Evolutionary conservation across 495 filamentous ascomycete genomes (phyloP).

Genomic region (Daldinia loculata): DNA sequence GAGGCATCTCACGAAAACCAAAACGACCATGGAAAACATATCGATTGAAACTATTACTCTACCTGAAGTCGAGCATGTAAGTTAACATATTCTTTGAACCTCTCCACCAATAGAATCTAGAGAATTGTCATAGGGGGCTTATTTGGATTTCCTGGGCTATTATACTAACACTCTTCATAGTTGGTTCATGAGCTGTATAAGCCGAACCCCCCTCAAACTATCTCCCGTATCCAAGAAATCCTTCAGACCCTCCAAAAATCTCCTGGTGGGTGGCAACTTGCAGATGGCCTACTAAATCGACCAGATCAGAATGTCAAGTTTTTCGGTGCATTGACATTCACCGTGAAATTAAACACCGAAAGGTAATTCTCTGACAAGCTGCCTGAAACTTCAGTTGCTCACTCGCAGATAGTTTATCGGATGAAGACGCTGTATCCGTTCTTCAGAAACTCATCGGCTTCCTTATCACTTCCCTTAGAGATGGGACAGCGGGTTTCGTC

Average conservation of each 20-base stretch:
- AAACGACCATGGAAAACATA: constrained; percentile 40
- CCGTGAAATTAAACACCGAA: constrained; percentile 88
- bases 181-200: constrained; percentile 74
- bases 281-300: constrained; percentile 72
- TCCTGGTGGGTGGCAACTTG: constrained; percentile 84
- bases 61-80: constrained; percentile 43
- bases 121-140: background rate
- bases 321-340: constrained; percentile 93
- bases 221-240: constrained; percentile 76
- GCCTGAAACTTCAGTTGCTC: constrained; percentile 49
- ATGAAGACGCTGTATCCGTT: constrained; percentile 67
- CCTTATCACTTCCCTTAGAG: constrained; percentile 66
- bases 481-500: constrained; percentile 70
- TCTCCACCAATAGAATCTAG: background rate
- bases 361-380: constrained; percentile 60
- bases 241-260: constrained; percentile 80
- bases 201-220: constrained; percentile 67
- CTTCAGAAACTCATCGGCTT: constrained; percentile 76
- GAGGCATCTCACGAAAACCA: constrained; percentile 21
- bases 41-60: constrained; percentile 36
- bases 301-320: constrained; percentile 79
- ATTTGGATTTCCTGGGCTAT: background rate
- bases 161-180: constrained; percentile 45
- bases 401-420: constrained; percentile 59
- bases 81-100: background rate